These are phyloP conservation scores for Penicillium olsonii DNA, from an alignment of 2,329 filamentous ascomycete species.

Conservation along the genomic window DNA sequence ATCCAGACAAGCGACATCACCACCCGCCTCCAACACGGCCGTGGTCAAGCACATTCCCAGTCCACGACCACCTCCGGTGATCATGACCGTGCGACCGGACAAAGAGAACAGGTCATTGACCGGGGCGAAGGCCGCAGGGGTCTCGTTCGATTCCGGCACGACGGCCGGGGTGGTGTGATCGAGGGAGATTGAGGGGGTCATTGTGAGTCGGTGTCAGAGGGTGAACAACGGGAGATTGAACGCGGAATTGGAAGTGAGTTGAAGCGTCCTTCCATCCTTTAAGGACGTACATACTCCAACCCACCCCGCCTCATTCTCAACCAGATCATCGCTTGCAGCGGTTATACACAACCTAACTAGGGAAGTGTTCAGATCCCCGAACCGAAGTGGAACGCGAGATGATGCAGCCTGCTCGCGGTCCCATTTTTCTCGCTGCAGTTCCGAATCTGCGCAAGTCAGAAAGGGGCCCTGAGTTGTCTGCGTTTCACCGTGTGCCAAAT, in stretches of 20 bases:
- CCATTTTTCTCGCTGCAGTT: conserved; percentile 1
- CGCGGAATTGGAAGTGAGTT: neutral
- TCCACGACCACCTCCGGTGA: conserved; percentile 56
- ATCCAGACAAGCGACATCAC: conserved; percentile 53
- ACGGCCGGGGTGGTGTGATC: conserved; percentile 21
- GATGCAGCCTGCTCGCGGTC: conserved; percentile 2
- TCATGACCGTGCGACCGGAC: conserved; percentile 40
- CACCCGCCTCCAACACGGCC: conserved; percentile 54
- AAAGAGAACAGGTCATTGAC: conserved; percentile 48
- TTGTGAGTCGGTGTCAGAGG: conserved; percentile 9
- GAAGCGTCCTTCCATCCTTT: conserved; percentile 9
- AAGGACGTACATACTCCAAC: neutral
- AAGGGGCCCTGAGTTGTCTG: neutral
- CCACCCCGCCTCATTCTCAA: neutral
- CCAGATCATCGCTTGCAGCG: conserved; percentile 4
- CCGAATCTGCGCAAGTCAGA: neutral
- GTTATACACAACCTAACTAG: conserved; percentile 22
- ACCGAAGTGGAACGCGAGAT: conserved; percentile 13
- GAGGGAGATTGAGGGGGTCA: conserved; percentile 26
- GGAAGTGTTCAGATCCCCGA: conserved; percentile 8
- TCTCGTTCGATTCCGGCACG: conserved; percentile 34
- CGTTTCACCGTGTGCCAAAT: conserved; percentile 3
- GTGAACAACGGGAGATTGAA: neutral
- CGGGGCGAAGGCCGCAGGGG: conserved; percentile 28
- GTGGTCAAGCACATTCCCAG: conserved; percentile 54